These are phyloP conservation scores for Blastobotrys apis DNA, from an alignment of 1,139 yeast genomes.

Conservation along the genomic window DNA sequence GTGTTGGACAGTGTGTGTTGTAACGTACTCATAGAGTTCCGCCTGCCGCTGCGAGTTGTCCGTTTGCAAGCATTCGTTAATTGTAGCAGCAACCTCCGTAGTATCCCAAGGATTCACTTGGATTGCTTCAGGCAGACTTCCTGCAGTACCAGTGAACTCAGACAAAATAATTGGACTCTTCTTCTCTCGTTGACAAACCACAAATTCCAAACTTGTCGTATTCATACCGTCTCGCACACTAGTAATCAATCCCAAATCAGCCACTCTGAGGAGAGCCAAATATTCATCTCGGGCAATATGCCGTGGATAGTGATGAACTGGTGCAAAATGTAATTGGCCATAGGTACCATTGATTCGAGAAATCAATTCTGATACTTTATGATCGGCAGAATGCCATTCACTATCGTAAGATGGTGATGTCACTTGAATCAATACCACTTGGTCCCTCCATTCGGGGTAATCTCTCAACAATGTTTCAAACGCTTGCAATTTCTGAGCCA, in stretches of 20 bases:
- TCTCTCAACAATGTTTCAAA: constrained; percentile 81
- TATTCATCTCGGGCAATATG: constrained; percentile 86
- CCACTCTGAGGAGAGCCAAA: constrained; percentile 78
- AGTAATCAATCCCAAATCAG: constrained; percentile 85
- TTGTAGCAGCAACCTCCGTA: constrained; percentile 83
- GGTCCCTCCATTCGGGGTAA: constrained; percentile 89
- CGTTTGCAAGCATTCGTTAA: constrained; percentile 54
- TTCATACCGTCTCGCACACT: constrained; percentile 96
- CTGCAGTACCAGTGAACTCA: constrained; percentile 91
- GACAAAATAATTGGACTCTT: constrained; percentile 77
- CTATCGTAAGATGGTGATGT: constrained; percentile 66
- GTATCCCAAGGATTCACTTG: constrained; percentile 97
- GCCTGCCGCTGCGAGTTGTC: constrained; percentile 39
- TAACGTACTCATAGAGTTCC: constrained; percentile 57
- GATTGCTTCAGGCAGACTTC: constrained; percentile 71
- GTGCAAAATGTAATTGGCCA: constrained; percentile 75
- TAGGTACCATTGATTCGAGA: constrained; percentile 68
- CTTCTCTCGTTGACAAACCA: constrained; percentile 73
- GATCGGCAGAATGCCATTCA: constrained; percentile 43
- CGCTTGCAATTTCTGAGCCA: constrained; percentile 92
- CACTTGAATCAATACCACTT: constrained; percentile 87
- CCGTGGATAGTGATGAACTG: constrained; percentile 89
- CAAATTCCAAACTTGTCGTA: constrained; percentile 89
- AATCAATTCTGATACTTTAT: constrained; percentile 62
- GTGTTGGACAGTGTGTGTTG: constrained; percentile 66